Conservation (phyloP, 2,329 filamentous ascomycete genomes). For the Calcarisporium arbuscula region DNA sequence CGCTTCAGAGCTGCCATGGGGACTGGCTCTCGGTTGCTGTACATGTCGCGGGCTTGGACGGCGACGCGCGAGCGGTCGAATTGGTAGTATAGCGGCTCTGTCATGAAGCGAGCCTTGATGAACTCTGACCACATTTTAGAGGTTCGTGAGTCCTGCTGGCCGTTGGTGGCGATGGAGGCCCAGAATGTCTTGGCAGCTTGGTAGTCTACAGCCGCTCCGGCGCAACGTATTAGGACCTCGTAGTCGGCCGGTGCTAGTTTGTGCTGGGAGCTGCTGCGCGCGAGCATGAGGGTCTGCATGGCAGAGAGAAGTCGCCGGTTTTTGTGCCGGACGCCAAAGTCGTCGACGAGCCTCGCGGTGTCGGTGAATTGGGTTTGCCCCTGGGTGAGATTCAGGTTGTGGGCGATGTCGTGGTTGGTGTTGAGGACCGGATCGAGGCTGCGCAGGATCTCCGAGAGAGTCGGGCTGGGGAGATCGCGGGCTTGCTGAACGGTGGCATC, state of each 20-base stretch:
- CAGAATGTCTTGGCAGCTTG: conserved; percentile 28
- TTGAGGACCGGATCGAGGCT: conserved; percentile 52
- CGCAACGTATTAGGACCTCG: conserved; percentile 37
- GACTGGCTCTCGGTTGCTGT: conserved; percentile 14
- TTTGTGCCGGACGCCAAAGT: conserved; percentile 37
- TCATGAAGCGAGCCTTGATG: conserved; percentile 40
- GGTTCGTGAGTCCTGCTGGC: conserved; percentile 23
- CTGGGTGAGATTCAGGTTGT: conserved; percentile 30
- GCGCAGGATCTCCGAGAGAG: conserved; percentile 58
- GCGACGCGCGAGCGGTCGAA: conserved; percentile 35
- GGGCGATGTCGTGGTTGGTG: conserved; percentile 40
- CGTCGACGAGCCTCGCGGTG: conserved; percentile 30
- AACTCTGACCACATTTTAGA: conserved; percentile 37
- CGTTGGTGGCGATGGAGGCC: conserved; percentile 20
- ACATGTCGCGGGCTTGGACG: conserved; percentile 32
- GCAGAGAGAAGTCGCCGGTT: conserved; percentile 30
- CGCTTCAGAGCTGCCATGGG: conserved; percentile 14
- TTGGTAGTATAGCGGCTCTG: conserved; percentile 39
- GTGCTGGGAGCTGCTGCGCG: conserved; percentile 21
- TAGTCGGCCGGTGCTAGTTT: conserved; percentile 35
- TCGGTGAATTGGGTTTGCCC: conserved; percentile 35
- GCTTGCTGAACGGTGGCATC: conserved; percentile 23
- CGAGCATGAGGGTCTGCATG: conserved; percentile 26
- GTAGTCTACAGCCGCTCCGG: conserved; percentile 37
- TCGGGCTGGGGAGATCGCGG: conserved; percentile 40